Conservation (phyloP, 495 filamentous ascomycete species). For the Cudoniella acicularis region DNA sequence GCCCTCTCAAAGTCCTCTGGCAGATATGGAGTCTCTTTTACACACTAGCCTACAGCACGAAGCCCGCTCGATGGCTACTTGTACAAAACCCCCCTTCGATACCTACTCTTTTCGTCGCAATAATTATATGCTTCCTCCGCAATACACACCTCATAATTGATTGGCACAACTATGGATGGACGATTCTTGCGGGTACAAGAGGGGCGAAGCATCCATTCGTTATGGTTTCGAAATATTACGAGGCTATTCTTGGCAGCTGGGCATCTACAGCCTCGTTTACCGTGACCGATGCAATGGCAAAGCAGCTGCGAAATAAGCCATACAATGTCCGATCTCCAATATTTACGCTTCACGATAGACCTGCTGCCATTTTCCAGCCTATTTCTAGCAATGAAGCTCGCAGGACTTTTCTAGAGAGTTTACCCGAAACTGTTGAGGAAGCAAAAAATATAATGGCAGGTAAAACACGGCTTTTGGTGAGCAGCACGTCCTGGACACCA, state of each 20-base stretch:
- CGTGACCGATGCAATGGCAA: constrained; percentile 84
- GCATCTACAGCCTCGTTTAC: constrained; percentile 72
- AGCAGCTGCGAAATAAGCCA: constrained; percentile 57
- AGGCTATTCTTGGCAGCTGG: constrained; percentile 60
- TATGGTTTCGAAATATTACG: constrained; percentile 68
- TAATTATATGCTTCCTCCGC: constrained; percentile 69
- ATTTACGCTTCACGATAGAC: constrained; percentile 79
- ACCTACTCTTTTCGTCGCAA: constrained; percentile 75
- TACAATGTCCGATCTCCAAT: constrained; percentile 63
- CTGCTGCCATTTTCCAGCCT: constrained; percentile 75
- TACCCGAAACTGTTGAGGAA: constrained; percentile 56
- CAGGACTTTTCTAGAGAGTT: constrained; percentile 51
- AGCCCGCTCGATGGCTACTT: constrained; percentile 73
- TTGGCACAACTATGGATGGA: constrained; percentile 99
- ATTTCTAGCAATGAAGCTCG: constrained; percentile 47
- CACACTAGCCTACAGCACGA: constrained; percentile 68
- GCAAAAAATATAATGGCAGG: constrained; percentile 53
- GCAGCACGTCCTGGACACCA: constrained; percentile 92
- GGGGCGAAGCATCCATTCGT: constrained; percentile 75
- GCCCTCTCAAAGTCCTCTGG: constrained; percentile 81
- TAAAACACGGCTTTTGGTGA: constrained; percentile 66
- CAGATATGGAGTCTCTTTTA: constrained; percentile 68
- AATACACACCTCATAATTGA: constrained; percentile 84
- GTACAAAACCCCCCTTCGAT: constrained; percentile 95
- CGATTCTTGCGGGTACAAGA: constrained; percentile 71